phyloP scores from a whole-genome alignment of 352 stramenopile genomes.

The Globisporangium orthogonon region DNA sequence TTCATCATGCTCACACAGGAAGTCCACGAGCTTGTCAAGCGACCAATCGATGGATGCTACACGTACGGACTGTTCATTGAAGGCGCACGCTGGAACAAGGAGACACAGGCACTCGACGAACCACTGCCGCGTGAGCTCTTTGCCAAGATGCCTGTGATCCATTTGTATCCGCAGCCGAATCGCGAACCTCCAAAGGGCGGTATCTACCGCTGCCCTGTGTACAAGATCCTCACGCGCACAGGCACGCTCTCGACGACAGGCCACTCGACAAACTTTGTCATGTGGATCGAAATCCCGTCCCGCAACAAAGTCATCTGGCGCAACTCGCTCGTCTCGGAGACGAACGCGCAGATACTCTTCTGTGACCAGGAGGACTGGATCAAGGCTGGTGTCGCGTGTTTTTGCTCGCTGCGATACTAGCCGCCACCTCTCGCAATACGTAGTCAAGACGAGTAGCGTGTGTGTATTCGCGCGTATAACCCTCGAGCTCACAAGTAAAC shows the following conservation, averaged over 20 bases:
- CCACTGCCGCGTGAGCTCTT: slow-evolving; percentile 86
- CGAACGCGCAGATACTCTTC: slow-evolving; percentile 76
- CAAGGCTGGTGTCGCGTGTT: slow-evolving; percentile 91
- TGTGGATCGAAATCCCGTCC: slow-evolving; percentile 91
- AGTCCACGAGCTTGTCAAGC: slow-evolving; percentile 40
- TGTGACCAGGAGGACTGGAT: slow-evolving; percentile 91
- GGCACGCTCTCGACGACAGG: slow-evolving; percentile 88
- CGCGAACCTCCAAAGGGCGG: slow-evolving; percentile 42
- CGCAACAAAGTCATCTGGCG: slow-evolving; percentile 64
- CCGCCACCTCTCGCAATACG: no score
- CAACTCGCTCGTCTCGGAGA: slow-evolving; percentile 86
- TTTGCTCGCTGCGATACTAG: slow-evolving; percentile 89
- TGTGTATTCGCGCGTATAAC: background rate
- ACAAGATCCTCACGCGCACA: slow-evolving; percentile 89
- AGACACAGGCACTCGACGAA: slow-evolving; percentile 56
- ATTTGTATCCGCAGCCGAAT: slow-evolving; percentile 66
- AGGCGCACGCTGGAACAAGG: slow-evolving; percentile 79
- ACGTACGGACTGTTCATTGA: slow-evolving; percentile 88
- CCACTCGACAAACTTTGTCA: slow-evolving; percentile 93
- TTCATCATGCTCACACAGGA: slow-evolving; percentile 78
- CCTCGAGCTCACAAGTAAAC: background rate
- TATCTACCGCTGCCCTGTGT: slow-evolving; percentile 89
- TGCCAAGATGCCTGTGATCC: slow-evolving; percentile 79
- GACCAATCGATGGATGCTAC: slow-evolving; percentile 80
- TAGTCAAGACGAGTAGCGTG: background rate